Conservation (phyloP, 768 basidiomycete species). For the Terana coerulea region DNA sequence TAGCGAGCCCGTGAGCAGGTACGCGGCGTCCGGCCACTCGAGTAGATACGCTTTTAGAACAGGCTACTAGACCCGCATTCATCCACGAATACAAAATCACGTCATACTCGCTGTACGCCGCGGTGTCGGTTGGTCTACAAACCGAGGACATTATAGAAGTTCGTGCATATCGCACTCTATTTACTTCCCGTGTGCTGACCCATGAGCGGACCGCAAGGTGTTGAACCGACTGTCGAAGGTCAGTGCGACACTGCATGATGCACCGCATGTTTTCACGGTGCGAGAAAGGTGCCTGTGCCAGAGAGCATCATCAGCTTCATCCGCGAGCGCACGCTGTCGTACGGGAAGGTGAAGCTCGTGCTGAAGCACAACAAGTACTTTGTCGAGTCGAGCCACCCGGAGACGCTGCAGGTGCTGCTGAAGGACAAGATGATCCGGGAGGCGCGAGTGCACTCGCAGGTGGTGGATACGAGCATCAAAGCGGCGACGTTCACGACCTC, state of each 20-base stretch:
- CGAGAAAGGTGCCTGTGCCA: conserved; percentile 81
- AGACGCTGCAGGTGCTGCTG: conserved; percentile 82
- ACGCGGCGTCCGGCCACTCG: conserved; percentile 31
- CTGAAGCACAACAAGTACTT: conserved; percentile 97
- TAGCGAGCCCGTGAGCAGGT: conserved; percentile 98
- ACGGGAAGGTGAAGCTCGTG: conserved; percentile 98
- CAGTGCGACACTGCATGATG: conserved; percentile 14
- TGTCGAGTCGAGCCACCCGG: conserved; percentile 94
- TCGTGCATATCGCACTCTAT: conserved; percentile 30
- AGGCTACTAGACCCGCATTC: conserved; percentile 74
- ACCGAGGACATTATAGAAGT: conserved; percentile 99
- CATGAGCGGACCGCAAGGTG: conserved; percentile 42
- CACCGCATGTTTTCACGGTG: background rate
- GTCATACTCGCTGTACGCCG: conserved; percentile 96
- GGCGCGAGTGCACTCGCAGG: conserved; percentile 70
- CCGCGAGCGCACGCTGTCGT: conserved; percentile 89
- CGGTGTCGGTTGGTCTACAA: conserved; percentile 96
- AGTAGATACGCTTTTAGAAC: conserved; percentile 29
- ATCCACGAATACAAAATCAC: conserved; percentile 99
- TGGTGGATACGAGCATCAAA: conserved; percentile 71
- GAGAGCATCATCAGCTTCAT: conserved; percentile 84
- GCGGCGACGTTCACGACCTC: conserved; percentile 73
- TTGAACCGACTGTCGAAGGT: conserved; percentile 81
- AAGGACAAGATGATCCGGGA: conserved; percentile 85
- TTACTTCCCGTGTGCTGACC: conserved; percentile 30